phyloP scores from a whole-genome alignment of 2,329 filamentous ascomycete genomes.

The Camillea tinctor region DNA sequence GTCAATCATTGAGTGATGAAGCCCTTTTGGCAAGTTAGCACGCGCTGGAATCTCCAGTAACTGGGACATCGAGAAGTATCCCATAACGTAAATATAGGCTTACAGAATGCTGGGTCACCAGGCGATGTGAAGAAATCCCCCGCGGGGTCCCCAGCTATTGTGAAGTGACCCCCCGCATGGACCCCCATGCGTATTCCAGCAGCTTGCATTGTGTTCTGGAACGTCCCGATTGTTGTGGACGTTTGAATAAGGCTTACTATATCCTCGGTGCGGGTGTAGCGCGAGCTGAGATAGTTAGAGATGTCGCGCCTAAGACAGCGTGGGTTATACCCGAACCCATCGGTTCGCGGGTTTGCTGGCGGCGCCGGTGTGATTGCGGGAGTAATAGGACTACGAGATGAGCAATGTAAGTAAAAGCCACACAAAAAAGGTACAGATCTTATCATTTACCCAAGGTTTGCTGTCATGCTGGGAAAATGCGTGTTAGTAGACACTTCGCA shows the following conservation, averaged over 20 bases:
- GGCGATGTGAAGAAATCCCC: conserved; percentile 32
- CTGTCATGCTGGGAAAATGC: conserved; percentile 31
- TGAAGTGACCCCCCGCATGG: conserved; percentile 40
- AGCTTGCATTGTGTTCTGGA: conserved; percentile 38
- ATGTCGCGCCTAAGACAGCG: conserved; percentile 45
- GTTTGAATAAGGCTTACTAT: conserved; percentile 32
- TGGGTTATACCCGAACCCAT: conserved; percentile 43
- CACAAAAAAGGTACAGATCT: conserved; percentile 20
- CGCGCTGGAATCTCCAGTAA: too few species aligned
- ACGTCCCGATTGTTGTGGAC: conserved; percentile 29
- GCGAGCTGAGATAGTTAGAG: conserved; percentile 27
- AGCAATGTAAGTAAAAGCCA: conserved; percentile 21
- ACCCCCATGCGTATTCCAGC: conserved; percentile 29
- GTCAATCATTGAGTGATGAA: conserved; percentile 18
- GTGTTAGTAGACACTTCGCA: background rate
- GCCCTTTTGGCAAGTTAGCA: conserved; percentile 2
- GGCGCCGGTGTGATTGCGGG: conserved; percentile 26
- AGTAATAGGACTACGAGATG: conserved; percentile 11
- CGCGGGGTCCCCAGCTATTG: conserved; percentile 38
- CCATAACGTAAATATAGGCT: background rate
- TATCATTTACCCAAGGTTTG: conserved; percentile 34
- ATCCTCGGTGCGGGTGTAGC: conserved; percentile 19
- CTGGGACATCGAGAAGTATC: too few species aligned
- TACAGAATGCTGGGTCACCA: conserved; percentile 28
- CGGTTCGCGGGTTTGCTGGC: conserved; percentile 29